These are phyloP conservation scores for Garcia nutans DNA, from an alignment of 345 rosid species.

Conservation along the genomic window DNA sequence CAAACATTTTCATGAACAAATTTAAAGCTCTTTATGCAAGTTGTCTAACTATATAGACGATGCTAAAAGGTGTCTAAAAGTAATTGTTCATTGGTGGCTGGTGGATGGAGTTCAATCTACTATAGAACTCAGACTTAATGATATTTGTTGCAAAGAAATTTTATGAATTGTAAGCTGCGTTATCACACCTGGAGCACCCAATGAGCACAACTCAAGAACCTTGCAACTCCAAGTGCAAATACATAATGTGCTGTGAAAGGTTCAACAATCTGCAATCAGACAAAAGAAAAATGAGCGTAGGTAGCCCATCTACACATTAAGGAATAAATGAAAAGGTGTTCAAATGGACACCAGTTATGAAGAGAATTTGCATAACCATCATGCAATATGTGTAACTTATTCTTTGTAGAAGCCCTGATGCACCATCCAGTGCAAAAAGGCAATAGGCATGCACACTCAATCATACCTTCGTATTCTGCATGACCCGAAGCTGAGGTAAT, in stretches of 20 bases:
- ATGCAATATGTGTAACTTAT: background rate
- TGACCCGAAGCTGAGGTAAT: conserved; percentile 33
- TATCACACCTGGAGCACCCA: conserved; percentile 96
- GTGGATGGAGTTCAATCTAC: background rate
- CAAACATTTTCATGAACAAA: background rate
- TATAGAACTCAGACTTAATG: background rate
- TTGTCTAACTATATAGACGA: background rate
- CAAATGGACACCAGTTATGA: background rate
- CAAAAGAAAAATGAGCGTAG: background rate
- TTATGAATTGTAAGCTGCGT: background rate
- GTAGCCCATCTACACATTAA: background rate
- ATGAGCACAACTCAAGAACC: conserved; percentile 97
- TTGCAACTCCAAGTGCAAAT: conserved; percentile 96
- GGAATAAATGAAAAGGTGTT: background rate
- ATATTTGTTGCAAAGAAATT: background rate
- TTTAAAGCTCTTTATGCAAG: background rate
- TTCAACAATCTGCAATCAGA: conserved; percentile 76
- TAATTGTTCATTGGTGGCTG: background rate
- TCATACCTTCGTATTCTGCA: conserved; percentile 35
- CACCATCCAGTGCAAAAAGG: background rate
- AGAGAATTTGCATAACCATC: background rate
- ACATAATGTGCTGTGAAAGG: conserved; percentile 99
- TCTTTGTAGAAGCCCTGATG: background rate
- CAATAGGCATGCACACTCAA: background rate
- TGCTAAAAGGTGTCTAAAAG: background rate